Evolutionary conservation across 768 basidiomycete genomes (phyloP).

Genomic region (Naganishia vaughanmartiniae): DNA sequence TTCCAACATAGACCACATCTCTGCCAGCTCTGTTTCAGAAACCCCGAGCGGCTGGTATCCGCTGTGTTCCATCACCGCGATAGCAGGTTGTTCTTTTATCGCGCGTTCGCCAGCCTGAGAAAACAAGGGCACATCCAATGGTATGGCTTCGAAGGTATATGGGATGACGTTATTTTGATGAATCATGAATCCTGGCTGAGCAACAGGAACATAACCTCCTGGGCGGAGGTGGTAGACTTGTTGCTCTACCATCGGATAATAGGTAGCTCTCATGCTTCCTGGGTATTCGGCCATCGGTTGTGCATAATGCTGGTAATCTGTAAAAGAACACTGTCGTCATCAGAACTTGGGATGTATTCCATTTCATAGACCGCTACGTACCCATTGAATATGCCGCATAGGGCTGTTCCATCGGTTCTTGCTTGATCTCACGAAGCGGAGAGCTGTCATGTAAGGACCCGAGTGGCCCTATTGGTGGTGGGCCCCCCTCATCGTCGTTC

Average conservation of each 20-base stretch:
- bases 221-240: neutral
- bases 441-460: neutral
- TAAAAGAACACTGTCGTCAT: neutral
- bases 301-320: neutral
- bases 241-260: neutral
- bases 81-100: neutral
- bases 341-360: neutral
- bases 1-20: conserved; percentile 38
- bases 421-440: neutral
- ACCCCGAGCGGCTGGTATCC: conserved; percentile 25
- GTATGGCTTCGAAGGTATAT: conserved; percentile 37
- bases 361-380: neutral
- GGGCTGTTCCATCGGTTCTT: neutral
- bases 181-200: conserved; percentile 30
- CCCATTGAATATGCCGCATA: neutral
- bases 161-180: conserved; percentile 28
- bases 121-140: conserved; percentile 23
- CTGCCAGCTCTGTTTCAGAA: conserved; percentile 36
- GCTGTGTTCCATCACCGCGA: conserved; percentile 6
- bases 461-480: neutral
- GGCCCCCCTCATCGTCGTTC: neutral
- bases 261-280: neutral
- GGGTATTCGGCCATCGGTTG: neutral
- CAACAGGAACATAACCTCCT: conserved; percentile 21
- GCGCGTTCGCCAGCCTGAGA: neutral